Base-by-base conservation (phyloP, 2,329 filamentous ascomycete genomes). In the Fusarium sp. region DNA sequence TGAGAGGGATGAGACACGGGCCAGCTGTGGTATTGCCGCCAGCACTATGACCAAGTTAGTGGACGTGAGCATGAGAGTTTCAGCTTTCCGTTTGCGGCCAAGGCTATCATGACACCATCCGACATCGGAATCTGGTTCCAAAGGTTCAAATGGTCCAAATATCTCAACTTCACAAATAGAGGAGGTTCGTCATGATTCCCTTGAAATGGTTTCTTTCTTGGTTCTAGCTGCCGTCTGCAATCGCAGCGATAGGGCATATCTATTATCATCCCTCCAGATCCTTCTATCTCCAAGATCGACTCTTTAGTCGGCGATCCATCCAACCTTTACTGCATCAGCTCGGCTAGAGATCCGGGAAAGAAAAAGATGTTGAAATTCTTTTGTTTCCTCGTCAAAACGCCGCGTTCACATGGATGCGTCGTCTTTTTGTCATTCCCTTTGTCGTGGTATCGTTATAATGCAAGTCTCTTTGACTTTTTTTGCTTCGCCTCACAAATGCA, bases 291-390 rank as follows among this genome's bases (percentile, higher is more conserved):
- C 49, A 53, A 62, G 42, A 47, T 62, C 43, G 47, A 55, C 21
- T 50, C 45, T 39, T 34, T 55, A 38, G 30, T 52, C 42, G 47
- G 53, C 48, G 56, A 67, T 48, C 45, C 36, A 63, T 72, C 67
- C 70, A 67, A 57, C 62, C 46, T 63, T 59, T 52, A 57, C 75
- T 78, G 77, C 77, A 78, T 69, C 62, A 77, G 76, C 73, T 80
- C 73, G 76, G 78, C 78, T 77, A 77, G 78, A 78, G 76, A 79
- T 79, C 76, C 69, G 77, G 78, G 77, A 77, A 78, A 76, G 71
- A 76, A 81, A 63, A 82, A 81, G 78, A 81, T 81, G 80, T 82
- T 82, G 80, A 82, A 82, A 66, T 80, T 80, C 79, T 81, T 81
- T 79, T 78, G 74, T 77, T 79, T 80, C 76, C 78, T 78, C 76